phyloP scores from a whole-genome alignment of 2,329 filamentous ascomycete species.

The Calonectria fujianensis region DNA sequence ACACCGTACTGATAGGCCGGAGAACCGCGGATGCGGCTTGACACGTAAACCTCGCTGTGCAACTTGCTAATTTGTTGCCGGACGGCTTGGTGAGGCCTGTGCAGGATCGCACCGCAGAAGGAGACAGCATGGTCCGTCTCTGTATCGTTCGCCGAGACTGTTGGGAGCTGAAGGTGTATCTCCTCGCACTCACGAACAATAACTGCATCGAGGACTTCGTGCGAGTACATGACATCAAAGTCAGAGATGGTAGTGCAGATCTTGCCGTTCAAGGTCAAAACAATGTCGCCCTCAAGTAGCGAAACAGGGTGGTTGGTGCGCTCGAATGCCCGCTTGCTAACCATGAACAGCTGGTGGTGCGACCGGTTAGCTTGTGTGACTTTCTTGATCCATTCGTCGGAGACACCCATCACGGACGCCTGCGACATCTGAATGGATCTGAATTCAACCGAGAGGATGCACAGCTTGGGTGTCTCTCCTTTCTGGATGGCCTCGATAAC shows the following conservation, averaged over 20 bases:
- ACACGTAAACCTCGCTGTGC: conserved; percentile 97
- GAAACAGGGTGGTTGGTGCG: conserved; percentile 70
- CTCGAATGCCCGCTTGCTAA: conserved; percentile 89
- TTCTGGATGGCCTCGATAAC: conserved; percentile 91
- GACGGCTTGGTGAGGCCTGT: conserved; percentile 95
- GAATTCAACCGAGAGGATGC: conserved; percentile 95
- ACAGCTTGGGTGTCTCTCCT: conserved; percentile 85
- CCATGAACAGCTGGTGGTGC: conserved; percentile 98
- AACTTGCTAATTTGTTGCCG: conserved; percentile 97
- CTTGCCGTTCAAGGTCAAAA: conserved; percentile 92
- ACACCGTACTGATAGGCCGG: conserved; percentile 93
- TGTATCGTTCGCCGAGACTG: conserved; percentile 90
- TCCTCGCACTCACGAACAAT: conserved; percentile 91
- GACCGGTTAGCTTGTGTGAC: conserved; percentile 92
- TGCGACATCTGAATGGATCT: conserved; percentile 98
- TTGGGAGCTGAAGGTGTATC: conserved; percentile 85
- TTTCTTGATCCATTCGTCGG: conserved; percentile 95
- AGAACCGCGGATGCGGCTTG: conserved; percentile 87
- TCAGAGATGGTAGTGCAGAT: conserved; percentile 95
- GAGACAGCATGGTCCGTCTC: conserved; percentile 94
- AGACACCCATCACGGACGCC: conserved; percentile 96
- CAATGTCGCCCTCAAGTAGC: conserved; percentile 92
- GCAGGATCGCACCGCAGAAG: conserved; percentile 95
- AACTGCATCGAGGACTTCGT: conserved; percentile 87
- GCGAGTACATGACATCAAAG: conserved; percentile 96